phyloP scores from a whole-genome alignment of 768 basidiomycete species.

The Termitomyces eurrhizus region DNA sequence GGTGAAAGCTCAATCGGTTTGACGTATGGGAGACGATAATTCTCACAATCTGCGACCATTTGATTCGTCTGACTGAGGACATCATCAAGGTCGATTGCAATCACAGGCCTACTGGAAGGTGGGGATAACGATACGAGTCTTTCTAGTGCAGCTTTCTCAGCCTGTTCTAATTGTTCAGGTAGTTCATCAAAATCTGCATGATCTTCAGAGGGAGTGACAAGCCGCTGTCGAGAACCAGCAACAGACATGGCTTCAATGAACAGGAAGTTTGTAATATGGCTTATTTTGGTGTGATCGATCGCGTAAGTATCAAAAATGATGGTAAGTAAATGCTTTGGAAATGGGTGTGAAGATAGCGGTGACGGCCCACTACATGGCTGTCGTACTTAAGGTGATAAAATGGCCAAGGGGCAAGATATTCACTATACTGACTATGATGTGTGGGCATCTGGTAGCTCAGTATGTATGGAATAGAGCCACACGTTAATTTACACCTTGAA shows the following conservation, averaged over 20 bases:
- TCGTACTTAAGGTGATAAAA: no score
- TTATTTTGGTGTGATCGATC: neutral
- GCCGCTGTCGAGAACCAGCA: conserved; percentile 22
- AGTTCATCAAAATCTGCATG: conserved; percentile 4
- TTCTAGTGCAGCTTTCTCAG: conserved; percentile 25
- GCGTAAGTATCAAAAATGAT: neutral
- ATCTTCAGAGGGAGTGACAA: conserved; percentile 12
- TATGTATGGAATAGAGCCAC: no score
- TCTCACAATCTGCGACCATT: conserved; percentile 52
- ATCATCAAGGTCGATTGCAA: conserved; percentile 68
- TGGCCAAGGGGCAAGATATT: no score
- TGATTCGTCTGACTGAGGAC: conserved; percentile 63
- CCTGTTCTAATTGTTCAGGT: conserved; percentile 11
- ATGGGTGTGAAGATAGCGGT: no score
- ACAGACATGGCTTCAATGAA: conserved; percentile 22
- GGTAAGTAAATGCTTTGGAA: no score
- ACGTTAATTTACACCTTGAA: no score
- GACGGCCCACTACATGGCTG: no score
- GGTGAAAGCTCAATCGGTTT: neutral
- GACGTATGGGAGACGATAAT: neutral
- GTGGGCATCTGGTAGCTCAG: no score
- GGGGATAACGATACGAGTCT: conserved; percentile 17
- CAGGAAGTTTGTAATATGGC: neutral
- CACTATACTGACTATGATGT: no score
- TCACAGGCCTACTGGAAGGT: conserved; percentile 33